A percentile compares a stretch with the other conserved stretches of the same genome.
Evolutionary conservation across 1,139 yeast species (phyloP).

Genomic region (Arxiozyma slooffiae): DNA sequence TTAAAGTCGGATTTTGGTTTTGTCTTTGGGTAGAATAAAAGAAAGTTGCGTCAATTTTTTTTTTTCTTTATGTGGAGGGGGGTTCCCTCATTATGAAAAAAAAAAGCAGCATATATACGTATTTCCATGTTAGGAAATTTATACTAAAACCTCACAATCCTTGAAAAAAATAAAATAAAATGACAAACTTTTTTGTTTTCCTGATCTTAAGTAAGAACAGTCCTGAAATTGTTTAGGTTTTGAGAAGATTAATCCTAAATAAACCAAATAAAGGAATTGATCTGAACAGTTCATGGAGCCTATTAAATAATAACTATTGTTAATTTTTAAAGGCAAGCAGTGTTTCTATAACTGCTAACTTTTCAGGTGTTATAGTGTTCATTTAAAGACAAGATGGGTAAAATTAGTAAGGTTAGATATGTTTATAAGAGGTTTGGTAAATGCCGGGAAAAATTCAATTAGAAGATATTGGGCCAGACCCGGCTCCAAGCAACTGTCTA

Average conservation of each 20-base stretch:
- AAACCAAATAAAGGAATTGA: neutral
- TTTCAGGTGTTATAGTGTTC: too few relatives aligned
- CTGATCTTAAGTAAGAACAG: neutral
- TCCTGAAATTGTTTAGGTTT: neutral
- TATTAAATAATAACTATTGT: neutral
- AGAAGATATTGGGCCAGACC: neutral
- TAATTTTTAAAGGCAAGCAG: neutral
- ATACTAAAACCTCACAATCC: neutral
- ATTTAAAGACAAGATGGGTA: neutral
- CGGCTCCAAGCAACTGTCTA: neutral
- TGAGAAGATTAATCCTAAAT: too few relatives aligned
- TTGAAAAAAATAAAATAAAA: neutral
- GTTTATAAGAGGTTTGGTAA: conserved; percentile 1
- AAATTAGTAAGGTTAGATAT: neutral
- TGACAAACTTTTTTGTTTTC: neutral
- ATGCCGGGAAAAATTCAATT: neutral
- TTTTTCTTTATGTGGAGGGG: too few relatives aligned
- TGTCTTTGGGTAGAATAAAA: neutral
- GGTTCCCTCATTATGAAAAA: too few relatives aligned
- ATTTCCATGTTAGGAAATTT: neutral
- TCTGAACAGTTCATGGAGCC: neutral
- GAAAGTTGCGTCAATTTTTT: neutral
- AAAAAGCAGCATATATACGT: too few relatives aligned
- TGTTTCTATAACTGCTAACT: too few relatives aligned
- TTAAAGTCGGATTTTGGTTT: neutral